A percentile compares a stretch with the other conserved stretches of the same genome.
Evolutionary conservation across 2,329 filamentous ascomycete species (phyloP).

Genomic region (Cephalotrichum gorgonifer): DNA sequence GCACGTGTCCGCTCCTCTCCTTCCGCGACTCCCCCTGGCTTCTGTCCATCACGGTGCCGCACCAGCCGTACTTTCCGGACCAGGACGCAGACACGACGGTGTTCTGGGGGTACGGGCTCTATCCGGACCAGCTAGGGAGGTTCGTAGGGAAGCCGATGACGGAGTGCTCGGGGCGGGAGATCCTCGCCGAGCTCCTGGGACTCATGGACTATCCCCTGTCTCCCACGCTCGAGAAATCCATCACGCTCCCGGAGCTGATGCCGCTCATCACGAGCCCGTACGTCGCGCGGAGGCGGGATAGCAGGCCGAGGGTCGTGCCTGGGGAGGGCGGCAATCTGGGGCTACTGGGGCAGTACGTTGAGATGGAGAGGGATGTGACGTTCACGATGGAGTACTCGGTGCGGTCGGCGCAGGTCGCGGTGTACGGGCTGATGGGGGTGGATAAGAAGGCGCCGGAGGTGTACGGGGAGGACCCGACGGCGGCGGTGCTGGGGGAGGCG

Average conservation of each 20-base stretch:
- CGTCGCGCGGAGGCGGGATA: conserved; percentile 19
- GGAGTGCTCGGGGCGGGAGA: conserved; percentile 26
- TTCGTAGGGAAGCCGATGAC: conserved; percentile 28
- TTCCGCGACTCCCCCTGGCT: conserved; percentile 29
- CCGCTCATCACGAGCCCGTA: conserved; percentile 27
- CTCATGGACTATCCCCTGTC: conserved; percentile 22
- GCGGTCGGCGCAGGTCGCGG: conserved; percentile 23
- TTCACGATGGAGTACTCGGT: conserved; percentile 22
- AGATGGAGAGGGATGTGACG: conserved; percentile 25
- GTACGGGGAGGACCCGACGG: conserved; percentile 13
- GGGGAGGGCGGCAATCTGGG: conserved; percentile 24
- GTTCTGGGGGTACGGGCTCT: conserved; percentile 29
- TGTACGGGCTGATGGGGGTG: conserved; percentile 13
- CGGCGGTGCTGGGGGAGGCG: conserved; percentile 9
- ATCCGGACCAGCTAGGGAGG: conserved; percentile 22
- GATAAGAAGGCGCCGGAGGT: conserved; percentile 17
- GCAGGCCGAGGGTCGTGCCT: conserved; percentile 27
- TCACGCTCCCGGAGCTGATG: conserved; percentile 23
- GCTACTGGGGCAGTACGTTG: conserved; percentile 29
- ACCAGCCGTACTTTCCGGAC: conserved; percentile 27
- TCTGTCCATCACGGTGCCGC: conserved; percentile 26
- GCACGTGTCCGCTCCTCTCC: conserved; percentile 14
- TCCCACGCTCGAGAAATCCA: conserved; percentile 11
- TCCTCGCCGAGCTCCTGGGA: conserved; percentile 24
- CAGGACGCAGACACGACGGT: conserved; percentile 22